A percentile compares a stretch with the other conserved stretches of the same genome.
Conservation (phyloP, 768 basidiomycete species). For the Suillus ampliporus region DNA sequence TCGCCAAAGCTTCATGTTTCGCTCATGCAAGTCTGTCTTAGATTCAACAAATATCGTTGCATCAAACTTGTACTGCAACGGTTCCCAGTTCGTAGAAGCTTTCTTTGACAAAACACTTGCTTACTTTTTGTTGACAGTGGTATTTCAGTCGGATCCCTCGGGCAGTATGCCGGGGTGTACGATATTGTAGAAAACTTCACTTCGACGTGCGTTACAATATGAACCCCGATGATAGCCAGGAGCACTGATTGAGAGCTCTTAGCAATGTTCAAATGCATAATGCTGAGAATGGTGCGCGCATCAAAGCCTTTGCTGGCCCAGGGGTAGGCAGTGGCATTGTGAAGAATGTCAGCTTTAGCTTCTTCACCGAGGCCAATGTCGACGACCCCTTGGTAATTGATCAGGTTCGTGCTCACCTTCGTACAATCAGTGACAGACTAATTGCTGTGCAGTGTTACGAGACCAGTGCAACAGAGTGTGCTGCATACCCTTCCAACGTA, state of each 20-base stretch:
- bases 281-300: conserved; percentile 55
- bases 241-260: conserved; percentile 19
- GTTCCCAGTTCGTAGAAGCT: conserved; percentile 49
- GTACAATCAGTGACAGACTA: not conserved
- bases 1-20: not conserved
- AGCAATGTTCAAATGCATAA: conserved; percentile 50
- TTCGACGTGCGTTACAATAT: not conserved
- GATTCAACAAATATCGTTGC: conserved; percentile 63
- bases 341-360: conserved; percentile 31
- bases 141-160: conserved; percentile 55
- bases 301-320: conserved; percentile 56
- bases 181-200: conserved; percentile 53
- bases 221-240: not conserved
- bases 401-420: conserved; percentile 30
- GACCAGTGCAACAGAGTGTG: conserved; percentile 40
- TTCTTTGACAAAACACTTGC: not conserved
- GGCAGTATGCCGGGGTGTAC: conserved; percentile 46
- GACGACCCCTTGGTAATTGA: conserved; percentile 49
- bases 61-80: conserved; percentile 60
- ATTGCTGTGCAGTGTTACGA: conserved; percentile 39
- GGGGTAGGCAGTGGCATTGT: conserved; percentile 45
- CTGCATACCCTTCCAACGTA: conserved; percentile 42
- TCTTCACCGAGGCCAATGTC: conserved; percentile 41
- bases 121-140: conserved; percentile 41
- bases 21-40: conserved; percentile 9